A percentile compares a stretch with the other conserved stretches of the same genome.
phyloP scores from a whole-genome alignment of 2,329 filamentous ascomycete species.

The Aspergillus sp. region DNA sequence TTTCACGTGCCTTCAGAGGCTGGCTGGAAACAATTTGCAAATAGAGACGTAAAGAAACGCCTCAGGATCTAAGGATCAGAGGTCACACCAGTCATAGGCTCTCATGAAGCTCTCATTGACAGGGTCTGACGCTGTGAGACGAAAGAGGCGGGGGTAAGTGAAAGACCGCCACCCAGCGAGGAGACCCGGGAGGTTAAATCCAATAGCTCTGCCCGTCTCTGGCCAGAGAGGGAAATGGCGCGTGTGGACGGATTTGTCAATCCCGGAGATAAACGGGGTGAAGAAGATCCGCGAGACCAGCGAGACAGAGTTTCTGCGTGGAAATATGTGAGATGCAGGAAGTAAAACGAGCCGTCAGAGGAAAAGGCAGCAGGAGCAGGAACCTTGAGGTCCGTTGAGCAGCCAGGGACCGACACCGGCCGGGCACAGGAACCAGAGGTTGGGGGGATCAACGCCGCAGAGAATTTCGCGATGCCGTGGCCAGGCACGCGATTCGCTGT shows the following conservation, averaged over 20 bases:
- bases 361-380: not conserved
- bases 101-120: not conserved
- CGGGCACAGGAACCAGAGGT: not conserved
- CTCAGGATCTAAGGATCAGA: not conserved
- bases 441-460: not conserved
- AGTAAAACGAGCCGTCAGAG: not conserved
- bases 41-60: not conserved
- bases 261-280: not conserved
- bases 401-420: not conserved
- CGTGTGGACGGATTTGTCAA: not conserved
- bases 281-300: not conserved
- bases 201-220: slow-evolving; percentile 1
- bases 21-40: no score
- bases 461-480: not conserved
- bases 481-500: not conserved
- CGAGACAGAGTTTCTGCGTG: not conserved
- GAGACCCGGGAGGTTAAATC: slow-evolving; percentile 7
- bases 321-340: slow-evolving; percentile 5
- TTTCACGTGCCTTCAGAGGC: not conserved
- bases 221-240: not conserved
- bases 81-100: not conserved
- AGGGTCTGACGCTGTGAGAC: slow-evolving; percentile 4
- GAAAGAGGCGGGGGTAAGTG: not conserved
- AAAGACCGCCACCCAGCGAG: not conserved
- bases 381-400: not conserved